Evolutionary conservation across 139 green algal species (phyloP), one percentile per base, ranked within the genome.

Genomic region (Closterium sp.): DNA sequence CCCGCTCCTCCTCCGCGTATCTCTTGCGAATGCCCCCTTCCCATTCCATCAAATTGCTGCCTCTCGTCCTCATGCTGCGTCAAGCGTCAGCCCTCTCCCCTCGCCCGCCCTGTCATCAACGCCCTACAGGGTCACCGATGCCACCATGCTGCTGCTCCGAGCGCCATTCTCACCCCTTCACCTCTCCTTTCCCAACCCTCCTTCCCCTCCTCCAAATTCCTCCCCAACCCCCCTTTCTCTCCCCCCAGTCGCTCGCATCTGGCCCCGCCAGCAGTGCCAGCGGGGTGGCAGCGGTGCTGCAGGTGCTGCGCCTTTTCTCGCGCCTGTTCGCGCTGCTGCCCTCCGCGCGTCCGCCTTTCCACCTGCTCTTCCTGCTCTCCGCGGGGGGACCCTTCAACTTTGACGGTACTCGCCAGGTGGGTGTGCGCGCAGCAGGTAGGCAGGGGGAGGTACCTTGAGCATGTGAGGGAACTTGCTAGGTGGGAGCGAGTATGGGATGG

Each of bases 341-440:
- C 17, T 79, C 29, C 1, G 29, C 88, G 70, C 84, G 88, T 4
- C 91, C n/a, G 79, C 31, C 45, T 11, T 94, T 94, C 89, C 95
- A 96, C 70, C 92, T 96, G 31, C 91, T 96, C 21, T 96, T 96
- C 86, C 70, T 93, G 27, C 86, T 96, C 28, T 95, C 94, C 4
- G 88, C 94, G 27, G 94, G 92, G 7, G 94, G 90, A 9, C 90
- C 92, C 32, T 91, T 93, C 50, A 92, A 96, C 85, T 96, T 85
- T 24, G 88, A 95, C 13, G 94, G 94, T 29, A 95, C 94, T 21
- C 89, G 94, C 13, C 92, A 94, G 92, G 92, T 94, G 88, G 9
- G 31, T 0, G 85, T 17, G 85, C 7, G 38, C 38, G 38, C 38
- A 50, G 38, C 38, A 50, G 3, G 38, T 9, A 17, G 38, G 38